Evolutionary conservation across 1,284 basidiomycete genomes (phyloP).

Genomic region (Leccinum fuscescens): DNA sequence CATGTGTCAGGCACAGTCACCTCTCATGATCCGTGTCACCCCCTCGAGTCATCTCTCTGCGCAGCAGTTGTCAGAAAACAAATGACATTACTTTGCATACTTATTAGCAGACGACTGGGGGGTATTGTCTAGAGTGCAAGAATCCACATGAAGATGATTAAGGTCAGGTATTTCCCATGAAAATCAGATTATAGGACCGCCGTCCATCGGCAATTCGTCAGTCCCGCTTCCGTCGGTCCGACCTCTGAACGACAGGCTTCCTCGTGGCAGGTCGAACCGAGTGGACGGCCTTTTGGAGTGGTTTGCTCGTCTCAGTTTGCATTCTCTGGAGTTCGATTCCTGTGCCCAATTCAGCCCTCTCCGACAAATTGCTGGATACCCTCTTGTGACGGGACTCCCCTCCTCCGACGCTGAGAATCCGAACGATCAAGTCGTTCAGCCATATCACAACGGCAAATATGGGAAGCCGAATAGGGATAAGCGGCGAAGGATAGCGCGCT

Average conservation of each 20-base stretch:
- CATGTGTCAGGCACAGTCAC: background rate
- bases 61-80: background rate
- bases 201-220: slow-evolving; percentile 19
- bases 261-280: slow-evolving; percentile 15
- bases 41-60: background rate
- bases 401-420: slow-evolving; percentile 57
- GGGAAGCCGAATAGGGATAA: slow-evolving; percentile 74
- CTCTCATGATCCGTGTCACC: background rate
- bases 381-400: slow-evolving; percentile 28
- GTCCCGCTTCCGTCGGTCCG: slow-evolving; percentile 41
- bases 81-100: slow-evolving; percentile 8
- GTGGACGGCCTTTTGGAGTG: slow-evolving; percentile 7
- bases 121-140: slow-evolving; percentile 12
- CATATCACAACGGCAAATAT: slow-evolving; percentile 71
- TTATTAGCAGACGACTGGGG: slow-evolving; percentile 13
- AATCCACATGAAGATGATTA: background rate
- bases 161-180: background rate
- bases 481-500: slow-evolving; percentile 65
- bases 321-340: slow-evolving; percentile 29
- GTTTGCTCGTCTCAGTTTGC: slow-evolving; percentile 9
- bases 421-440: slow-evolving; percentile 70
- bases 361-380: slow-evolving; percentile 43
- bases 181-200: background rate
- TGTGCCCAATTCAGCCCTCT: slow-evolving; percentile 54
- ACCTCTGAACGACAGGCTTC: slow-evolving; percentile 26